Conservation (phyloP, 1,284 basidiomycete species). For the Chalciporus sp. region DNA sequence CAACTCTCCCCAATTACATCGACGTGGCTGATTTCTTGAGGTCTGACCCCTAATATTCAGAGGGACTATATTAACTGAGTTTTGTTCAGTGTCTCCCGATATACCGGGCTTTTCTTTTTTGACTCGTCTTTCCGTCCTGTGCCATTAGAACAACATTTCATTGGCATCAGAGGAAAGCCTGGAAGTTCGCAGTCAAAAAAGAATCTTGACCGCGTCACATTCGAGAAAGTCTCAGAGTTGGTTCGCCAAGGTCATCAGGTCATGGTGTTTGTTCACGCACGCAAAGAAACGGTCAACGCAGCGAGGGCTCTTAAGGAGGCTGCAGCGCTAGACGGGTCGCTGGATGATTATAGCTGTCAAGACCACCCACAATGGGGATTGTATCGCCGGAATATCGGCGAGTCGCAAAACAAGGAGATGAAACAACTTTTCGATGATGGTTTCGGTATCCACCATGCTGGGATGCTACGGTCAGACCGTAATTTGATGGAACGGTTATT, state of each 20-base stretch:
- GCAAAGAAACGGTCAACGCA: slow-evolving; percentile 97
- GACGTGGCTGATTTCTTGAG: slow-evolving; percentile 97
- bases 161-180: slow-evolving; percentile 93
- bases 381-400: slow-evolving; percentile 79
- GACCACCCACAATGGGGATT: slow-evolving; percentile 77
- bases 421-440: slow-evolving; percentile 91
- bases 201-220: slow-evolving; percentile 90
- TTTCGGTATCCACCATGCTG: slow-evolving; percentile 98
- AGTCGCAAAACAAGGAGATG: slow-evolving; percentile 95
- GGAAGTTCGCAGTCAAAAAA: slow-evolving; percentile 75
- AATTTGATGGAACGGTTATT: slow-evolving; percentile 98
- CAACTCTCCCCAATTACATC: slow-evolving; percentile 96
- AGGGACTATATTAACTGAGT: slow-evolving; percentile 4
- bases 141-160: slow-evolving; percentile 96
- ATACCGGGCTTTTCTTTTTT: slow-evolving; percentile 97
- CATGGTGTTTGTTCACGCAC: slow-evolving; percentile 99
- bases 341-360: slow-evolving; percentile 80
- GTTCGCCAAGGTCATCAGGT: slow-evolving; percentile 93
- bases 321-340: slow-evolving; percentile 71
- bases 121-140: slow-evolving; percentile 97
- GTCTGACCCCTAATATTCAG: slow-evolving; percentile 40
- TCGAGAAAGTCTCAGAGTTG: slow-evolving; percentile 86
- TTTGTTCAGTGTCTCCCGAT: slow-evolving; percentile 74
- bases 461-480: slow-evolving; percentile 94
- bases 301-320: slow-evolving; percentile 86